Base-by-base conservation (phyloP, 148 eudicot species). In the Rhododendron ovatum region DNA sequence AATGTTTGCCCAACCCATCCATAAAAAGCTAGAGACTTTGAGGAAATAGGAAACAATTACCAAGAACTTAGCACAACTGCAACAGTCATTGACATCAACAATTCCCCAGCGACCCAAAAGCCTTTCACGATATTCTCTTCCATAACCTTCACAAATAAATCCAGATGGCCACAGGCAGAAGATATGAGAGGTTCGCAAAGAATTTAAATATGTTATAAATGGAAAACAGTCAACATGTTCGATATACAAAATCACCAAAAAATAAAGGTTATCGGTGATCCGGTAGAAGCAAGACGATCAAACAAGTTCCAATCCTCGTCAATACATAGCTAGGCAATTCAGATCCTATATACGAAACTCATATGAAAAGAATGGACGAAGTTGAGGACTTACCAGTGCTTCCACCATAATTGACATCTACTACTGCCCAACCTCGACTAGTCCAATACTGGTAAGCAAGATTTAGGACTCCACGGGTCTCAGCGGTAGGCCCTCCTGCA, bases 341-440 rank as follows among this genome's bases (percentile, higher is more conserved):
- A 73, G 63, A 53, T 53, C 41, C 47, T 53, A 57, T 3, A 28
- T 7, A 73, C 5, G 14, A 48, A 86, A 81, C 3, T 53, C 55
- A 30, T 35, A 74, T 65, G 24, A 17, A 63, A 57, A 26, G 9
- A 61, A 79, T 53, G 51, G 65, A 78, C 17, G 74, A 87, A 65
- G 41, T 39, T 45, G 57, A 87, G 43, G 73, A 84, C 89, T 79
- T 87, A 94, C 99, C 99, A 84, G 98, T 94, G 90, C 98, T 96
- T 89, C 99, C 99, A 88, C 99, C 99, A 85, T 95, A 96, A 85
- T 96, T 96, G 84, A 95, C 99, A 92, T 96, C 98, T 84, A 93
- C 98, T 89, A 92, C 90, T 63, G 96, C 99, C 99, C 99, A 96
- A 80, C 99, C 99, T 85, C 98, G 96, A 88, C 98, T 96, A 80